A percentile compares a stretch with the other conserved stretches of the same genome.
These are phyloP conservation scores for Coniferiporia sulphurascens DNA, from an alignment of 1,284 basidiomycete species.

Conservation along the genomic window DNA sequence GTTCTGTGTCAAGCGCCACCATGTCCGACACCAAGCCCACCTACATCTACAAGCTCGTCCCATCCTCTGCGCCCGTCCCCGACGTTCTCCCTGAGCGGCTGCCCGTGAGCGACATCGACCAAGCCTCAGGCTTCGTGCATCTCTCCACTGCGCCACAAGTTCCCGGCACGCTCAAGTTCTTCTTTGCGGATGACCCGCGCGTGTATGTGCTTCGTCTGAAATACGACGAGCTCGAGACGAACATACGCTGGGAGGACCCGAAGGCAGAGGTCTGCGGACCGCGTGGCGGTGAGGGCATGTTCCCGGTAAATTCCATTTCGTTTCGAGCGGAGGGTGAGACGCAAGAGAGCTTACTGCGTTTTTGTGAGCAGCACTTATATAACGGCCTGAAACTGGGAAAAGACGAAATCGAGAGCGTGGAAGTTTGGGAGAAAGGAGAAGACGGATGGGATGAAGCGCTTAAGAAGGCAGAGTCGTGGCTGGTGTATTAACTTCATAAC, in stretches of 20 bases:
- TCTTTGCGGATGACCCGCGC: conserved; percentile 40
- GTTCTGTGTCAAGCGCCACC: not conserved
- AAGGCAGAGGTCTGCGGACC: conserved; percentile 39
- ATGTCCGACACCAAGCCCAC: conserved; percentile 27
- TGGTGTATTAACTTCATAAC: not conserved
- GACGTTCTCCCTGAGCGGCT: conserved; percentile 14
- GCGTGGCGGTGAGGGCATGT: conserved; percentile 41
- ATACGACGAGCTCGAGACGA: conserved; percentile 32
- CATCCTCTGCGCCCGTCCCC: conserved; percentile 14
- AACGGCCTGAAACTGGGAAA: conserved; percentile 40
- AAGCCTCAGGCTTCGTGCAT: conserved; percentile 51
- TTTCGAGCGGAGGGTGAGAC: not conserved
- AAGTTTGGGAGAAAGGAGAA: conserved; percentile 31
- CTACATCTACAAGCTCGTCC: conserved; percentile 51
- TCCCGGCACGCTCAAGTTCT: conserved; percentile 46
- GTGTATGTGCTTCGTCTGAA: conserved; percentile 47
- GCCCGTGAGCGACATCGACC: conserved; percentile 4
- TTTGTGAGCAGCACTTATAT: conserved; percentile 39
- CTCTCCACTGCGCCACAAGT: conserved; percentile 56
- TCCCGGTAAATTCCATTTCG: conserved; percentile 31
- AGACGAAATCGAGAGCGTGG: conserved; percentile 40
- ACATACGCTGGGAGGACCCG: conserved; percentile 45
- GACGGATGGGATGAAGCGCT: conserved; percentile 35
- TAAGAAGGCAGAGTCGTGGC: conserved; percentile 23
- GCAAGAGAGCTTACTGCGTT: not conserved